phyloP scores from a whole-genome alignment of 768 basidiomycete species.

The Lactifluus rugatus region DNA sequence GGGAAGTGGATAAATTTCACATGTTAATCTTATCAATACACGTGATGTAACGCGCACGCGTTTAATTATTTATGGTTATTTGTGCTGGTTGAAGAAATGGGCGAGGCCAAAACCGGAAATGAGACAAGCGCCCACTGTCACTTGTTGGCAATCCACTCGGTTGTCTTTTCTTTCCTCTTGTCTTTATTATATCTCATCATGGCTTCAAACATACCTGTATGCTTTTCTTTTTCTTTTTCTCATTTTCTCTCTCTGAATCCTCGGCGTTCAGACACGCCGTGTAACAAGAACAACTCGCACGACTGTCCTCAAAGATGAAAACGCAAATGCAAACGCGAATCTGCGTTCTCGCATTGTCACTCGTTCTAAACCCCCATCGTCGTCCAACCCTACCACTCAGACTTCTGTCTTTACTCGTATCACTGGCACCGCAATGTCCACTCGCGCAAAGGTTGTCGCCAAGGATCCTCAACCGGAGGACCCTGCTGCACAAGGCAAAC shows the following conservation, averaged over 20 bases:
- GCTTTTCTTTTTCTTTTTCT: conserved; percentile 12
- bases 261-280: conserved; percentile 45
- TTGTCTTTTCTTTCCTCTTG: conserved; percentile 1
- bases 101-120: conserved; percentile 18
- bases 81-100: conserved; percentile 28
- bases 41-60: conserved; percentile 33
- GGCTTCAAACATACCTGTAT: conserved; percentile 39
- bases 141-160: conserved; percentile 1
- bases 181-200: conserved; percentile 20
- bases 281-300: conserved; percentile 46
- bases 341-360: conserved; percentile 49
- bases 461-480: conserved; percentile 39
- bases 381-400: conserved; percentile 31
- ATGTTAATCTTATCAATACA: conserved; percentile 20
- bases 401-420: conserved; percentile 32
- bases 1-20: not conserved
- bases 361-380: conserved; percentile 48
- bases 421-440: conserved; percentile 40
- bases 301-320: conserved; percentile 55
- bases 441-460: conserved; percentile 38
- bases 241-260: not conserved
- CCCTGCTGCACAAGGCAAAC: conserved; percentile 44
- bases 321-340: conserved; percentile 39
- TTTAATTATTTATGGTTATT: conserved; percentile 28
- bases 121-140: not conserved